Evolutionary conservation across 768 basidiomycete genomes (phyloP).

Genomic region (Termitomyces sp.): DNA sequence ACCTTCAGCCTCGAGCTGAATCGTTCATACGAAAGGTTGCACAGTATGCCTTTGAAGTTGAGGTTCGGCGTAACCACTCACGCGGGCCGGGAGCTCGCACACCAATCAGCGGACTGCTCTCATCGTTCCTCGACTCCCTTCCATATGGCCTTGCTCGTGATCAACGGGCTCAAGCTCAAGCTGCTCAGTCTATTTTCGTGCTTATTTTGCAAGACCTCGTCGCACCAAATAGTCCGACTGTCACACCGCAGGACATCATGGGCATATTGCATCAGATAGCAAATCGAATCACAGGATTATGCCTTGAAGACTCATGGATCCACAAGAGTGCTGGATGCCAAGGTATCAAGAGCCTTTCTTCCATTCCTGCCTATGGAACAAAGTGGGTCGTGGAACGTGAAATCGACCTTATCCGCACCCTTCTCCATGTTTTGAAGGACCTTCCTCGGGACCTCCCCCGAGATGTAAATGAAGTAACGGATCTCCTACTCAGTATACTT

Average conservation of each 20-base stretch:
- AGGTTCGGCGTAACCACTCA: constrained; percentile 56
- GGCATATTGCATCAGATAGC: constrained; percentile 77
- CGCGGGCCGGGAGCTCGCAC: constrained; percentile 49
- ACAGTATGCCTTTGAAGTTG: constrained; percentile 65
- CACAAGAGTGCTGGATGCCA: constrained; percentile 85
- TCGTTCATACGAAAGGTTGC: constrained; percentile 67
- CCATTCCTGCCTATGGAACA: constrained; percentile 62
- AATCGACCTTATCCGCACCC: constrained; percentile 83
- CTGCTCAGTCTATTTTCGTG: constrained; percentile 55
- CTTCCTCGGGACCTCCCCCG: constrained; percentile 86
- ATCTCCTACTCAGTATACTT: constrained; percentile 67
- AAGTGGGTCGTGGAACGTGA: constrained; percentile 85
- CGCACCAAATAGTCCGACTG: constrained; percentile 40
- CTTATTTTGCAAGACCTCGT: constrained; percentile 66
- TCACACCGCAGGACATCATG: constrained; percentile 50
- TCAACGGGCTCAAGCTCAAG: constrained; percentile 51
- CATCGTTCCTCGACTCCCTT: constrained; percentile 76
- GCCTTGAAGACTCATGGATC: constrained; percentile 88
- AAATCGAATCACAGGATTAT: constrained; percentile 77
- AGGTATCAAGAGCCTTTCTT: constrained; percentile 78
- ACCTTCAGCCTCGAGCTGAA: constrained; percentile 65
- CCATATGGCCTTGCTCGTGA: constrained; percentile 72
- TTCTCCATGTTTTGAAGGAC: constrained; percentile 91
- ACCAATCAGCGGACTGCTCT: constrained; percentile 51
- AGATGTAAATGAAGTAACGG: constrained; percentile 71